Percentiles rank a stretch among this genome's conserved stretches.
Evolutionary conservation across 371 early-diverging fungal species (phyloP).

Genomic region (Lichtheimia ornata): DNA sequence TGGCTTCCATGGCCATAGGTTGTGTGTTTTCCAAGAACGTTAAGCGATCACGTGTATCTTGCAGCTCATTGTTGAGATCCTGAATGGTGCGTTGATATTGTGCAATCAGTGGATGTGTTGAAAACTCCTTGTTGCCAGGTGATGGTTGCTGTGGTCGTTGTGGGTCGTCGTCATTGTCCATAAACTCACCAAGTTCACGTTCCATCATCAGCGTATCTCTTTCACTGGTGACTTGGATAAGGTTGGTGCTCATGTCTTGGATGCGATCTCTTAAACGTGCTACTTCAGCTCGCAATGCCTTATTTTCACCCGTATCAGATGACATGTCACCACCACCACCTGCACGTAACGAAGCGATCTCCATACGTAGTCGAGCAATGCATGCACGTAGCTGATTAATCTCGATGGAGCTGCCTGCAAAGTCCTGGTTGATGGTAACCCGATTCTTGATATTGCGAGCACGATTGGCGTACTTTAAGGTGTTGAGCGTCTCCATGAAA

Average conservation of each 20-base stretch:
- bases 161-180: slow-evolving; percentile 17
- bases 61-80: slow-evolving; percentile 48
- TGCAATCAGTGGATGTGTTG: slow-evolving; percentile 50
- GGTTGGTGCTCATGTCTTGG: slow-evolving; percentile 34
- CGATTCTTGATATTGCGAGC: slow-evolving; percentile 86
- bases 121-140: background rate
- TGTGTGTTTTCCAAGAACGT: slow-evolving; percentile 24
- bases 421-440: slow-evolving; percentile 53
- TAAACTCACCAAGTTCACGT: slow-evolving; percentile 45
- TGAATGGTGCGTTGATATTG: slow-evolving; percentile 56
- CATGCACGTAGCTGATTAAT: slow-evolving; percentile 68
- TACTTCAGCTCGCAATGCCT: slow-evolving; percentile 41
- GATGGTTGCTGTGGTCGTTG: background rate
- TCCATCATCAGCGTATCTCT: slow-evolving; percentile 63
- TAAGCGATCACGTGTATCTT: slow-evolving; percentile 43
- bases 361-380: slow-evolving; percentile 63
- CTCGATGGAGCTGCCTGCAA: slow-evolving; percentile 53
- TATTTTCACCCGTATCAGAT: slow-evolving; percentile 28
- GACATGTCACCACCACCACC: background rate
- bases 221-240: slow-evolving; percentile 56
- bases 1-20: slow-evolving; percentile 20
- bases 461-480: slow-evolving; percentile 89
- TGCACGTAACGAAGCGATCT: slow-evolving; percentile 53
- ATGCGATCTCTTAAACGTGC: slow-evolving; percentile 49
- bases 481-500: slow-evolving; percentile 88